Evolutionary conservation across 768 basidiomycete species (phyloP).

Genomic region (Boletus rex-veris): DNA sequence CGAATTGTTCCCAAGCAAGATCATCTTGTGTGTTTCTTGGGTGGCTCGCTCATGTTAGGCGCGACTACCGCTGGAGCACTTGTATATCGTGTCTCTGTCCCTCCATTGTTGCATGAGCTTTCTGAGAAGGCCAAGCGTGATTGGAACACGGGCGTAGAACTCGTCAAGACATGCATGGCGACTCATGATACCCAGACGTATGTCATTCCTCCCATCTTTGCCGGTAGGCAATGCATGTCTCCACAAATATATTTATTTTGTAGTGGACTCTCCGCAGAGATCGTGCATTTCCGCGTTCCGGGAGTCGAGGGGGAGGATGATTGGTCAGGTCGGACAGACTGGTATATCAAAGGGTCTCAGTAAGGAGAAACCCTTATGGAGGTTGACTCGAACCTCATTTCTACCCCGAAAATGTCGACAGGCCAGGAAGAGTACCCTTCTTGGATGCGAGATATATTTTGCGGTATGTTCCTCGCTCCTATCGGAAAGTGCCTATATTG

Average conservation of each 20-base stretch:
- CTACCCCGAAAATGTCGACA: slow-evolving; percentile 6
- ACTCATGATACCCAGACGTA: slow-evolving; percentile 84
- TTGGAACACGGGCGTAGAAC: slow-evolving; percentile 76
- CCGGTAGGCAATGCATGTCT: not conserved
- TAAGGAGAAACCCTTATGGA: slow-evolving; percentile 28
- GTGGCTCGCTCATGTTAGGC: slow-evolving; percentile 87
- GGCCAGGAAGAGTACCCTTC: slow-evolving; percentile 31
- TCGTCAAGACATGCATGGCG: slow-evolving; percentile 84
- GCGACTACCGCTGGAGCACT: slow-evolving; percentile 66
- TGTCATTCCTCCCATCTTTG: slow-evolving; percentile 24
- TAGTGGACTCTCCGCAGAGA: slow-evolving; percentile 86
- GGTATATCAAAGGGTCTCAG: slow-evolving; percentile 89
- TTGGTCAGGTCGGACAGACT: slow-evolving; percentile 50
- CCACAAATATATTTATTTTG: not conserved
- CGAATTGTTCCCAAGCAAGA: slow-evolving; percentile 85
- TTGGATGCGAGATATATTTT: slow-evolving; percentile 94
- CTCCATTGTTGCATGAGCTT: slow-evolving; percentile 64
- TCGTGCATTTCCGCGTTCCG: slow-evolving; percentile 76
- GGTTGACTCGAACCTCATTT: not conserved
- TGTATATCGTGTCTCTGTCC: slow-evolving; percentile 54
- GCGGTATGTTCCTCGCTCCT: slow-evolving; percentile 42
- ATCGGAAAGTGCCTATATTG: not conserved
- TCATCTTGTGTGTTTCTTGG: slow-evolving; percentile 93
- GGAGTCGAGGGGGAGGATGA: slow-evolving; percentile 48
- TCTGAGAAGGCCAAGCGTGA: slow-evolving; percentile 63